Base-by-base conservation (phyloP, 345 rosid species). In the Hevea brasiliensis region DNA sequence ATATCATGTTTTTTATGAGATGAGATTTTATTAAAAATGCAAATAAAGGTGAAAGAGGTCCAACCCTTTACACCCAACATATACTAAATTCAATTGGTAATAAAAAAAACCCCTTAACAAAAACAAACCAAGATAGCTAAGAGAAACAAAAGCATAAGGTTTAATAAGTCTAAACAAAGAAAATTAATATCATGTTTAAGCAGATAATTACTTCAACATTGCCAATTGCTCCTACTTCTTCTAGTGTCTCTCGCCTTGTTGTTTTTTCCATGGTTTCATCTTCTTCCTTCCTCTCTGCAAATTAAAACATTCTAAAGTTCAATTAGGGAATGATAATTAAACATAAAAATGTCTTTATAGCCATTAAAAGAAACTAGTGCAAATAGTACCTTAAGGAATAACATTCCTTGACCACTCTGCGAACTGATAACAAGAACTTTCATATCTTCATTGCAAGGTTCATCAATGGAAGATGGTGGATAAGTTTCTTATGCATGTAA, bases 191-290 rank as follows among this genome's bases (percentile, higher is more conserved):
- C 17, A 21, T 20, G 20, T 60, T 7, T 5, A 12, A 15, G 14
- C 29, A 32, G 2, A 40, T 24, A 54, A 20, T 47, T 11, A 67
- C 85, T 69, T 80, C 87, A 9, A 88, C 77, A 14, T 37, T 20
- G 11, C 92, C 92, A 6, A 84, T 60, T 0, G 86, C 88, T 72
- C 92, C 92, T 18, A 88, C 89, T 83, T 88, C 92, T 62, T 88
- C 92, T 0, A 75, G 59, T 0, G 92, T 86, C 72, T 88, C 92
- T 69, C 92, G 67, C 26, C 67, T 54, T 24, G 87, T 87, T 0
- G 90, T 90, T 8, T 78, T 85, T 83, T 82, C 83, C 72, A 86
- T 88, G 18, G 87, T 55, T 70, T 88, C 92, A 76, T 88, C 86
- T 17, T 67, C 51, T 68, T 88, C 90, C 92, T 90, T 65, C 92